Percentiles rank a stretch among this genome's conserved stretches.
Evolutionary conservation across 2,329 filamentous ascomycete species (phyloP).

Genomic region (Raffaelea ambrosiae): DNA sequence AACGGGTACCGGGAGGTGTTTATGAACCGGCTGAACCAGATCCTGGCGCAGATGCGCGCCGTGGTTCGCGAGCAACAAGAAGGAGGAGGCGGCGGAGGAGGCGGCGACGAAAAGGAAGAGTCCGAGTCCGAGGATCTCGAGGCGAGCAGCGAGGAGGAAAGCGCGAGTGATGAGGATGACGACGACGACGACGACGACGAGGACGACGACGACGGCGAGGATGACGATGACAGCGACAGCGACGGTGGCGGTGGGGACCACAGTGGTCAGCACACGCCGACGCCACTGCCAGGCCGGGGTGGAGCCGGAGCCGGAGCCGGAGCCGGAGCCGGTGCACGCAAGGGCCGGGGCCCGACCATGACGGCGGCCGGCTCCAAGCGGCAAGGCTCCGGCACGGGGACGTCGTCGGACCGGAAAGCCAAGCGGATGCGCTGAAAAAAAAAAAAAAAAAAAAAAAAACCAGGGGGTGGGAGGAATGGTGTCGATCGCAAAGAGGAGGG

Average conservation of each 20-base stretch:
- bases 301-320: neutral
- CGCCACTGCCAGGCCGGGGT: too few species aligned
- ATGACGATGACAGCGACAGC: neutral
- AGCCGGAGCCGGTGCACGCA: neutral
- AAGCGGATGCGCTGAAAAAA: constrained; percentile 5
- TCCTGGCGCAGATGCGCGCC: constrained; percentile 8
- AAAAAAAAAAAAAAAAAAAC: neutral
- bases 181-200: neutral
- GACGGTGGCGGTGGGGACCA: neutral
- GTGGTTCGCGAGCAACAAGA: too few species aligned
- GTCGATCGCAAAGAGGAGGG: too few species aligned
- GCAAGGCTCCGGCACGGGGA: neutral
- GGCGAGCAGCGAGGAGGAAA: too few species aligned
- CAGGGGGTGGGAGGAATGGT: too few species aligned
- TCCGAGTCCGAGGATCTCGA: too few species aligned
- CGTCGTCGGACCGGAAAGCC: constrained; percentile 1
- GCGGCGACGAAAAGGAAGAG: too few species aligned
- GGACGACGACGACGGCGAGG: neutral
- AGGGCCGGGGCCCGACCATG: neutral
- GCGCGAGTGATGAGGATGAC: neutral
- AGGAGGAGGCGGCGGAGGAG: too few species aligned
- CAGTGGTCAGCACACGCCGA: too few species aligned
- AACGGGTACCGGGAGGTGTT: constrained; percentile 13
- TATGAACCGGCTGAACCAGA: constrained; percentile 8
- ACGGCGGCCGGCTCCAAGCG: constrained; percentile 4